Evolutionary conservation across 1,284 basidiomycete species (phyloP), one percentile per base, ranked within the genome.

Genomic region (Papiliotrema fonsecae): DNA sequence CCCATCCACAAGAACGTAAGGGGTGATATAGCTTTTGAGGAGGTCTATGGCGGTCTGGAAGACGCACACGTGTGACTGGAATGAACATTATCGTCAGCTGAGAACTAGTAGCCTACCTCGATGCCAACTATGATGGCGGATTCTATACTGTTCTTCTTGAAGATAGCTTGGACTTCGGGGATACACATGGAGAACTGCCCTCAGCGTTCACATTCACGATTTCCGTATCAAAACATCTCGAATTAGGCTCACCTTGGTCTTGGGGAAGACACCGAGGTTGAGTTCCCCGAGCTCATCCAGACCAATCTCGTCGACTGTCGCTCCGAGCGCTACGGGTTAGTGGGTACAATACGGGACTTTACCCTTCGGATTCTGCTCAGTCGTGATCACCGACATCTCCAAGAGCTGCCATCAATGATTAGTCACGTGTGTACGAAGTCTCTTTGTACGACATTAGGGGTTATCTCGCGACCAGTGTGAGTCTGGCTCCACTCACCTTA

Each of bases 301-400:
- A 39, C 84, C 79, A 41, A 91, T 77, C 28, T 81, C 82, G 1
- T 82, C 77, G 39, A 83, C 81, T 3, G 83, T 87, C 11, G 76
- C 72, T 0, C 89, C 89, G 28, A 93, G 79, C 0, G 81, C 88
- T 88, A 57, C 21, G 27, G 27, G 22, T 27, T 9, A 39, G 19
- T n/a, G 24, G 11, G 28, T 7, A 18, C 14, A 16, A 27, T 5
- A 9, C 6, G 24, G 16, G 24, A 3, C 21, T 26, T 19, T 27
- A 86, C 88, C 86, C 77, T 77, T 82, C 1, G 86, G 79, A 64
- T 89, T 88, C 72, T 94, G 90, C 56, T 91, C 89, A 0, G 89
- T 92, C 14, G 78, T 81, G 22, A 91, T 70, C 13, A 91, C 82
- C 36, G 84, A 83, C 39, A 87, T 79, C 48, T 81, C 76, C 72